Conservation (phyloP, 1,284 basidiomycete species). For the Papiliotrema fonsecae region DNA sequence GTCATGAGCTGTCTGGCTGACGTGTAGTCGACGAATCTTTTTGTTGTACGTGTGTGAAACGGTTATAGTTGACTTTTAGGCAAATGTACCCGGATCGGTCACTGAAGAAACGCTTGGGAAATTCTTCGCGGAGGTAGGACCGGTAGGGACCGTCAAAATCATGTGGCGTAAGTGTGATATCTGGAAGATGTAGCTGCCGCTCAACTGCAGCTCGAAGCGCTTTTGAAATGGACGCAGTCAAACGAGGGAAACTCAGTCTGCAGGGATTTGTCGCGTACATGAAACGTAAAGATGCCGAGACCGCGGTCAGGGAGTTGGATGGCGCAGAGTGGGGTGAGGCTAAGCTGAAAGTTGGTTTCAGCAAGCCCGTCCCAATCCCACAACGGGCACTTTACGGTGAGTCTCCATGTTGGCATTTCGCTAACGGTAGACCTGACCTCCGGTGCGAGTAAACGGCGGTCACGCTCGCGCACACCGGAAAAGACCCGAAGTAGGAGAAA, state of each 20-base stretch:
- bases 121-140: slow-evolving; percentile 66
- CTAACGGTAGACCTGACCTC: slow-evolving; percentile 10
- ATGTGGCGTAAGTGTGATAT: slow-evolving; percentile 78
- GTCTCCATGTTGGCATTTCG: too few relatives aligned
- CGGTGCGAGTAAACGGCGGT: neutral
- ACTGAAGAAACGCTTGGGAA: slow-evolving; percentile 76
- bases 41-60: slow-evolving; percentile 59
- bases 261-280: slow-evolving; percentile 96
- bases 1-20: neutral
- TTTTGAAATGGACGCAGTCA: slow-evolving; percentile 58
- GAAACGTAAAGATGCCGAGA: slow-evolving; percentile 83
- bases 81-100: slow-evolving; percentile 74
- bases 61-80: slow-evolving; percentile 12
- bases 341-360: slow-evolving; percentile 84
- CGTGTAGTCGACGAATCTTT: slow-evolving; percentile 81
- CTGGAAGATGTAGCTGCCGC: neutral
- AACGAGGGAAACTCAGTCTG: slow-evolving; percentile 64
- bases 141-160: slow-evolving; percentile 64
- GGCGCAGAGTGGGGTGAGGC: slow-evolving; percentile 88
- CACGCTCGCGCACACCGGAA: neutral
- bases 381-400: slow-evolving; percentile 73
- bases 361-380: slow-evolving; percentile 85
- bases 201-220: slow-evolving; percentile 35
- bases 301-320: slow-evolving; percentile 77
- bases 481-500: neutral